Conservation (phyloP, 306 rosid species). For the Citrullus amarus region DNA sequence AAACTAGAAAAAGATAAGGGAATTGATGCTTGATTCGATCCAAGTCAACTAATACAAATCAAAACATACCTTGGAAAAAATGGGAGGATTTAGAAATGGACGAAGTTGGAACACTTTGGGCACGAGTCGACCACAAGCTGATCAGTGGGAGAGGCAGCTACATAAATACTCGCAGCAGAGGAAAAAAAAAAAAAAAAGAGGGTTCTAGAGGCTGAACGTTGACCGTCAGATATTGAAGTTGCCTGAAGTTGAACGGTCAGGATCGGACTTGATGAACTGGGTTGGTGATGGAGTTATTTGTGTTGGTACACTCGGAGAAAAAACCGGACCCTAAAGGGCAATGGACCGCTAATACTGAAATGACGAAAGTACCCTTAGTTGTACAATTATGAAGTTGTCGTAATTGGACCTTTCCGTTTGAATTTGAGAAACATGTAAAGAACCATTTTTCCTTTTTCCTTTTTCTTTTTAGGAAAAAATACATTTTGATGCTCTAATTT, state of each 20-base stretch:
- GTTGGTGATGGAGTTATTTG: not conserved
- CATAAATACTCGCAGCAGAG: not conserved
- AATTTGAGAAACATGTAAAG: not conserved
- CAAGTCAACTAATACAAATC: not conserved
- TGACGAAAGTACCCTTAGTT: not conserved
- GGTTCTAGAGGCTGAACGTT: not conserved
- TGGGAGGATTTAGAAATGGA: not conserved
- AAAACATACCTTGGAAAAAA: not conserved
- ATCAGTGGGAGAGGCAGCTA: not conserved
- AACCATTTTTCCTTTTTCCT: not conserved
- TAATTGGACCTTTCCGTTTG: not conserved
- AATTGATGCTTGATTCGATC: not conserved
- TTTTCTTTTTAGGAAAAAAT: too few relatives aligned
- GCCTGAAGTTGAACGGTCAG: not conserved
- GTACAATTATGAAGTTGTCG: not conserved
- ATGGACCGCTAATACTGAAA: not conserved
- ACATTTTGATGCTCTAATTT: too few relatives aligned
- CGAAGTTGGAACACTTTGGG: not conserved
- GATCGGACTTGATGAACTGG: not conserved
- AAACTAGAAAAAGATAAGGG: not conserved
- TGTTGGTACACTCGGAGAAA: not conserved
- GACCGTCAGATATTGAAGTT: not conserved
- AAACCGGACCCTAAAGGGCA: not conserved
- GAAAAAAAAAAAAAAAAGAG: not conserved
- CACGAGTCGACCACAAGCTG: constrained; percentile 5